Conservation (phyloP, 2,329 filamentous ascomycete species). For the Phyllachora maydis region DNA sequence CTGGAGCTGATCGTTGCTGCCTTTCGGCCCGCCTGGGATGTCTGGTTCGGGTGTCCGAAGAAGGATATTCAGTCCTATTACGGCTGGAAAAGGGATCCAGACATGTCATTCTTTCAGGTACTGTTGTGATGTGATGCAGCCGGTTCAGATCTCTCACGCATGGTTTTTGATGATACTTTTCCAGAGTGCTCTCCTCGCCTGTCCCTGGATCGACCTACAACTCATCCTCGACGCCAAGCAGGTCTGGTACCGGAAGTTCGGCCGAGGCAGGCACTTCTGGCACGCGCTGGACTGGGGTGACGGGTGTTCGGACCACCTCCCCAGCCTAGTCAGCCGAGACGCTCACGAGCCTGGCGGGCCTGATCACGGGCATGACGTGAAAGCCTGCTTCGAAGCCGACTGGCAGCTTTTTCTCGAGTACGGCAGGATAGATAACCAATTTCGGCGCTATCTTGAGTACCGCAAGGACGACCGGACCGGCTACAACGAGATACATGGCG, state of each 20-base stretch:
- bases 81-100: conserved; percentile 2
- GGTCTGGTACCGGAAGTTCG: conserved; percentile 20
- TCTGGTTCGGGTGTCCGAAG: conserved; percentile 10
- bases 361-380: conserved; percentile 2
- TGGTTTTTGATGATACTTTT: not conserved
- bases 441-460: no score
- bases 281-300: conserved; percentile 7
- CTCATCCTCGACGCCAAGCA: conserved; percentile 25
- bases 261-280: conserved; percentile 12
- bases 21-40: conserved; percentile 19
- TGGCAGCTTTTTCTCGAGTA: no score
- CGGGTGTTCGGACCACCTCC: no score
- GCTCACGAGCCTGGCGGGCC: not conserved
- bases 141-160: not conserved
- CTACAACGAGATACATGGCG: no score
- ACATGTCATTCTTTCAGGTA: conserved; percentile 19
- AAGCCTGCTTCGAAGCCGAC: conserved; percentile 3
- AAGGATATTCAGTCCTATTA: conserved; percentile 3
- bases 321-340: no score
- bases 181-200: conserved; percentile 21
- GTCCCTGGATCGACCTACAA: conserved; percentile 21
- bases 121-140: conserved; percentile 2
- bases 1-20: conserved; percentile 13
- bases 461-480: no score
- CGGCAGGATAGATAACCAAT: no score